Base-by-base conservation (phyloP, 192 early-diverging fungal genomes). In the Coemansia sp. region DNA sequence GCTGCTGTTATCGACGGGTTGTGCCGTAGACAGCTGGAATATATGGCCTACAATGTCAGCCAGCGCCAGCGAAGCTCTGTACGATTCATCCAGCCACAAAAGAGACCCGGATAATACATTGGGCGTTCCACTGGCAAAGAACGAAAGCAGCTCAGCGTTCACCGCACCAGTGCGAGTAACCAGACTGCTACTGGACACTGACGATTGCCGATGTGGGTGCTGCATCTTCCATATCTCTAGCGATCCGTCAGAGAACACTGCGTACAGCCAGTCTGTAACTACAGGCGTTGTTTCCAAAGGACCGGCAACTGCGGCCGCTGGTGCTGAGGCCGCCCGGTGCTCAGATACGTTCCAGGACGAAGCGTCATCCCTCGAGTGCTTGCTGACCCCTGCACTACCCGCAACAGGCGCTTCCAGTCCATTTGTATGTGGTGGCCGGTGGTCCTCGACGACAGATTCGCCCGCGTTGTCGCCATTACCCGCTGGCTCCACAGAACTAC, bases 11-110 rank as follows among this genome's bases (percentile, higher is more conserved):
- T 25, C 34, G 4, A 13, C 11, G 12, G 29, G 27, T 10, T n/a
- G n/a, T n/a, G 49, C 53, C n/a, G 41, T 39, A 33, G 41, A n/a
- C 13, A 65, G 33, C 17, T 65, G 18, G 32, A 60, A 65, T 9
- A 73, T 41, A 22, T 73, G 69, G 1, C 69, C 69, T n/a, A 65
- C 53, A 4, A 39, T 10, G 28, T 73, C 69, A 8, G 34, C 47
- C 12, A 60, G 7, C 13, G 62, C 58, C 32, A 73, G 27, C 1
- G 25, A 28, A 7, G 47, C 21, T 3, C 19, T n/a, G 11, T 38
- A 23, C 5, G 8, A 7, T 0, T 20, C 38, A 5, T 17, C 16
- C 10, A 25, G 31, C 60, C 60, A 64, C 2, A 56, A 33, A 22
- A 64, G 22, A 4, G 60, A 64, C 6, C 14, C 41, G 14, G 41